Percentiles rank a stretch among this genome's conserved stretches.
These are phyloP conservation scores for Naegleria lovaniensis DNA, from an alignment of 208 protist species.

Conservation along the genomic window DNA sequence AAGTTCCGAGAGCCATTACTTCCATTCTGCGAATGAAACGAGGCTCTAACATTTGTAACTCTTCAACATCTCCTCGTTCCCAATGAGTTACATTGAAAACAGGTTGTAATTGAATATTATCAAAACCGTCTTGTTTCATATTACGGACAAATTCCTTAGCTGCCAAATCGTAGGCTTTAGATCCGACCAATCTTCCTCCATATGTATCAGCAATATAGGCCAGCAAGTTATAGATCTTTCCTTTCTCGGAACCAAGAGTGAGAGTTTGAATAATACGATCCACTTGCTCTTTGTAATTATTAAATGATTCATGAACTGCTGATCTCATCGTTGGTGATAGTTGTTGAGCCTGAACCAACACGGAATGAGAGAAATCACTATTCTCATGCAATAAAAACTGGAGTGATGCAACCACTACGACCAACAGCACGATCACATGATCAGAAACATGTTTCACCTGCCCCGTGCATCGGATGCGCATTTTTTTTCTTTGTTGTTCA, in stretches of 20 bases:
- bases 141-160: neutral
- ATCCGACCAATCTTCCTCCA: neutral
- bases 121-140: neutral
- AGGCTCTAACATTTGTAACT: neutral
- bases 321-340: too few relatives aligned
- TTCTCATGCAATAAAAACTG: too few relatives aligned
- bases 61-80: slow-evolving; percentile 16
- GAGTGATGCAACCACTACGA: too few relatives aligned
- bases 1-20: slow-evolving; percentile 5
- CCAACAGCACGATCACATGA: too few relatives aligned
- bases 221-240: neutral
- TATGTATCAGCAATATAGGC: neutral
- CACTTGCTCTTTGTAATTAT: neutral
- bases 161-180: neutral
- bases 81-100: slow-evolving; percentile 14
- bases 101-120: neutral
- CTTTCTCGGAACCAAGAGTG: neutral
- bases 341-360: too few relatives aligned
- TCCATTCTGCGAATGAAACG: neutral
- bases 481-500: too few relatives aligned
- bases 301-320: too few relatives aligned
- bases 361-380: too few relatives aligned
- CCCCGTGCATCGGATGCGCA: too few relatives aligned
- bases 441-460: too few relatives aligned
- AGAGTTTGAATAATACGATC: neutral